These are phyloP conservation scores for Gossypium gossypioides DNA, from an alignment of 441 rosid genomes.

Conservation along the genomic window DNA sequence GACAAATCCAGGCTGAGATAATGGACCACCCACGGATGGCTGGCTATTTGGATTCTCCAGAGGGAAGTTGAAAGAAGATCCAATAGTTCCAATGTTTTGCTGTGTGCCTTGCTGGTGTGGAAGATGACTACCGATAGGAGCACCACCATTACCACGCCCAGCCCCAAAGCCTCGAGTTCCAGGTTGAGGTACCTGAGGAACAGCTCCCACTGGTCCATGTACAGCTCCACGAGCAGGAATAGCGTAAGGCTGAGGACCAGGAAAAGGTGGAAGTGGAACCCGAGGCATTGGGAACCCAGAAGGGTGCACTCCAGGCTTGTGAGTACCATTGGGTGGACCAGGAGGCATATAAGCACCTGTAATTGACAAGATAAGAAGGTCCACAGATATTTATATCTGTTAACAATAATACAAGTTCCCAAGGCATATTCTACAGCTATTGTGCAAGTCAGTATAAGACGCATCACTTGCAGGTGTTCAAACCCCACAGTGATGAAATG, in stretches of 20 bases:
- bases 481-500: background rate
- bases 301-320: conserved; percentile 79
- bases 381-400: background rate
- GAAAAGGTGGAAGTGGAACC: conserved; percentile 71
- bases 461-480: background rate
- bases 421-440: conserved; percentile 4
- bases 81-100: conserved; percentile 71
- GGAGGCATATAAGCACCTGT: conserved; percentile 72
- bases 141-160: conserved; percentile 66
- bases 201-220: conserved; percentile 90
- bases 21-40: conserved; percentile 82
- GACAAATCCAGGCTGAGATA: conserved; percentile 89
- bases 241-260: conserved; percentile 88
- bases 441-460: background rate
- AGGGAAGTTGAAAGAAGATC: conserved; percentile 63
- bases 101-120: conserved; percentile 73
- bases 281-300: conserved; percentile 79
- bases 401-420: background rate
- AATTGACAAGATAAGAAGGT: conserved; percentile 8
- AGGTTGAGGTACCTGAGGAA: conserved; percentile 80
- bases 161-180: conserved; percentile 87
- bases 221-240: conserved; percentile 86
- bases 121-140: conserved; percentile 81
- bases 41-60: conserved; percentile 82
- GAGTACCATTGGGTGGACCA: conserved; percentile 78